These are phyloP conservation scores for Sophora flavescens DNA, from an alignment of 306 rosid species.

Conservation along the genomic window DNA sequence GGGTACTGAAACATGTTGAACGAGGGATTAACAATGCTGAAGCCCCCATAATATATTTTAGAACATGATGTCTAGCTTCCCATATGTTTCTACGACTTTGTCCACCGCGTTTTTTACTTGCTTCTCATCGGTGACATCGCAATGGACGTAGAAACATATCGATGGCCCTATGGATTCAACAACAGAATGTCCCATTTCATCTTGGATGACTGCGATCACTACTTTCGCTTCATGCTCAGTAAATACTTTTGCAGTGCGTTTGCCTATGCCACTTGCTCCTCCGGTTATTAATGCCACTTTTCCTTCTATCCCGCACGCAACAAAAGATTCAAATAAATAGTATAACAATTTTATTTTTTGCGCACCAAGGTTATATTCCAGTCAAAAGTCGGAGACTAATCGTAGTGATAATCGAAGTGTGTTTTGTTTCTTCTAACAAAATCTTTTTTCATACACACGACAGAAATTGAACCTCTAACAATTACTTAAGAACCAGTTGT, in stretches of 20 bases:
- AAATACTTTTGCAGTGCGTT: conserved; percentile 68
- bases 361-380: too few relatives aligned
- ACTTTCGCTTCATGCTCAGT: conserved; percentile 72
- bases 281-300: conserved; percentile 88
- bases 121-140: conserved; percentile 76
- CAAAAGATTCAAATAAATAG: too few relatives aligned
- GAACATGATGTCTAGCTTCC: conserved; percentile 85
- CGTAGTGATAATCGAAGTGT: too few relatives aligned
- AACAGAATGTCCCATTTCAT: conserved; percentile 59
- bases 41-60: too few relatives aligned
- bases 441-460: too few relatives aligned
- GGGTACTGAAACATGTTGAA: too few relatives aligned
- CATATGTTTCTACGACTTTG: conserved; percentile 47
- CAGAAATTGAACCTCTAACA: too few relatives aligned
- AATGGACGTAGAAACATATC: conserved; percentile 57
- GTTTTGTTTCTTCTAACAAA: too few relatives aligned
- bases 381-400: too few relatives aligned
- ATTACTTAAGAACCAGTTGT: too few relatives aligned
- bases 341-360: too few relatives aligned
- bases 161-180: conserved; percentile 54
- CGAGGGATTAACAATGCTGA: too few relatives aligned
- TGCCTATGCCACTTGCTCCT: conserved; percentile 89
- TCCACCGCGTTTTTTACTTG: conserved; percentile 64
- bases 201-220: conserved; percentile 78
- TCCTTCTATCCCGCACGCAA: conserved; percentile 65